Evolutionary conservation across 2,329 filamentous ascomycete genomes (phyloP).

Genomic region (Colletotrichum simmondsii): DNA sequence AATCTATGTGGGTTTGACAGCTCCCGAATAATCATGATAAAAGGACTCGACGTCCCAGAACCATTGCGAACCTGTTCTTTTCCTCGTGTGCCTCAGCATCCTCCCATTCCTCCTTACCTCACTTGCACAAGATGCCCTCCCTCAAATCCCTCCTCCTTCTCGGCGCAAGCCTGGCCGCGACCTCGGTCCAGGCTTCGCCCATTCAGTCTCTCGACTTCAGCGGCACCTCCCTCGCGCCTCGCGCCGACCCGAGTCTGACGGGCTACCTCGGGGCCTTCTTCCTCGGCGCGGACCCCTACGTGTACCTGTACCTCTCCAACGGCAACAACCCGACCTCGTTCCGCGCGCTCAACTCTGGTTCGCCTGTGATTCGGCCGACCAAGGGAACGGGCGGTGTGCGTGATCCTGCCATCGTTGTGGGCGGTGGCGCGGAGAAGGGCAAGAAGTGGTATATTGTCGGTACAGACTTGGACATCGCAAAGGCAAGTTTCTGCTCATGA

Average conservation of each 20-base stretch:
- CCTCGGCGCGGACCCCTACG: constrained; percentile 61
- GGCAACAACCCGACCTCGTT: constrained; percentile 62
- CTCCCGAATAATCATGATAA: background rate
- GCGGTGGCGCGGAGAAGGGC: constrained; percentile 56
- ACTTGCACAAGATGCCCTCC: background rate
- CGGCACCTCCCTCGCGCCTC: constrained; percentile 40
- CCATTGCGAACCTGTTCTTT: rapidly evolving
- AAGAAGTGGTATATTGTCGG: constrained; percentile 67
- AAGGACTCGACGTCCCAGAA: background rate
- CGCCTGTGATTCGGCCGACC: constrained; percentile 59
- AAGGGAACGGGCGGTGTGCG: constrained; percentile 63
- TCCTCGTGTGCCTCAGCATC: background rate
- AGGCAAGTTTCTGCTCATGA: constrained; percentile 39
- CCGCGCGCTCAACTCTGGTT: constrained; percentile 58
- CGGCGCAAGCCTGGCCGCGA: constrained; percentile 16
- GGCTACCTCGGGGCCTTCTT: constrained; percentile 67
- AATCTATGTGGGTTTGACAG: background rate
- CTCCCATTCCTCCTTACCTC: background rate
- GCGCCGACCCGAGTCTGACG: constrained; percentile 52
- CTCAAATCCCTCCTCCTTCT: constrained; percentile 7
- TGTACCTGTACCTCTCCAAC: constrained; percentile 65
- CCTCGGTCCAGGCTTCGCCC: constrained; percentile 13
- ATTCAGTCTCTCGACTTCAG: constrained; percentile 38
- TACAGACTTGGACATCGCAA: constrained; percentile 63
- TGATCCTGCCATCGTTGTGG: constrained; percentile 60